These are phyloP conservation scores for Rhytidiadelphus loreus DNA, from an alignment of 225 moss, liverwort and hornwort species.

Conservation along the genomic window DNA sequence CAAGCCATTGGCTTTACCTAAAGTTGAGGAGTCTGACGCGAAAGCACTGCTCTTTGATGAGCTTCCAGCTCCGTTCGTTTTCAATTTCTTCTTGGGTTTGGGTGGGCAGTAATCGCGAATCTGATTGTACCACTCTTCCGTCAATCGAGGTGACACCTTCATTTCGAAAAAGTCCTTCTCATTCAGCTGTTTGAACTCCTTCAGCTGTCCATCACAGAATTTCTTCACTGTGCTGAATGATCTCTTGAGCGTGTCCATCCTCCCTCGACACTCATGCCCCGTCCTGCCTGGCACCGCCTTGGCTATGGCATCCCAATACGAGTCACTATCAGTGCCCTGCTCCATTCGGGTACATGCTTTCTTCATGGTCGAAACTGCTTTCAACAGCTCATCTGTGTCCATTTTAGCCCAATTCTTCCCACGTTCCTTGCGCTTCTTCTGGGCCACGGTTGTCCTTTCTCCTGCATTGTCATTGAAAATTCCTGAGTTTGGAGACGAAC, in stretches of 20 bases:
- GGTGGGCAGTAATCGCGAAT: not conserved
- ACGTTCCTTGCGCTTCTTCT: not conserved
- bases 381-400: not conserved
- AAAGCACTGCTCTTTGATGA: not conserved
- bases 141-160: not conserved
- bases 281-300: no score
- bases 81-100: not conserved
- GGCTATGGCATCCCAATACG: no score
- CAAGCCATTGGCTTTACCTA: not conserved
- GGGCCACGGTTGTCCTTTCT: no score
- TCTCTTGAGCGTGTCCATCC: not conserved
- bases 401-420: not conserved
- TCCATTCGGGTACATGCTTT: not conserved
- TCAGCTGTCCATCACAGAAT: not conserved
- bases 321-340: not conserved
- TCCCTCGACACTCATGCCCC: no score
- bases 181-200: not conserved
- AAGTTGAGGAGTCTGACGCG: not conserved
- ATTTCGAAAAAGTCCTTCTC: not conserved
- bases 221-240: not conserved
- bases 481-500: not conserved
- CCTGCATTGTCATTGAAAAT: no score
- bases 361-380: not conserved
- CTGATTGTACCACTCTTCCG: not conserved
- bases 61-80: not conserved